A percentile compares a stretch with the other conserved stretches of the same genome.
phyloP scores from a whole-genome alignment of 2,329 filamentous ascomycete species.

The Aulographum hederae region DNA sequence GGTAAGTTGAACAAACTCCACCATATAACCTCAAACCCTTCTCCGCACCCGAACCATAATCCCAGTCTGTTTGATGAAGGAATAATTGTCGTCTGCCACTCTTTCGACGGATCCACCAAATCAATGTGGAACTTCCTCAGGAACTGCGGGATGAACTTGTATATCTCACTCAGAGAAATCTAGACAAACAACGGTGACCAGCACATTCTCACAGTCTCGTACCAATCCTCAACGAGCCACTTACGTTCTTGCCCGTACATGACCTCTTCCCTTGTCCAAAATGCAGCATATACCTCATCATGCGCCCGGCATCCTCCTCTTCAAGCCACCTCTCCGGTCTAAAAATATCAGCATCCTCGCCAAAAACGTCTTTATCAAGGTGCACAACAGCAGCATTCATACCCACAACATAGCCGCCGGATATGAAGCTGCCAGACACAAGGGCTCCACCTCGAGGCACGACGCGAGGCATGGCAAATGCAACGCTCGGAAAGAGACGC shows the following conservation, averaged over 20 bases:
- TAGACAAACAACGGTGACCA: too few relatives aligned
- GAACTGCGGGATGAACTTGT: slow-evolving; percentile 35
- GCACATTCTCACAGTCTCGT: too few relatives aligned
- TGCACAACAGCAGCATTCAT: slow-evolving; percentile 63
- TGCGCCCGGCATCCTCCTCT: slow-evolving; percentile 34
- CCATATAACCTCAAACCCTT: too few relatives aligned
- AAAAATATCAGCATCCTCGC: slow-evolving; percentile 45
- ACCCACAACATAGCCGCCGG: slow-evolving; percentile 55
- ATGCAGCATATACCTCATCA: slow-evolving; percentile 54
- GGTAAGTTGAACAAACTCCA: too few relatives aligned
- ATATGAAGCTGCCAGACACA: slow-evolving; percentile 43
- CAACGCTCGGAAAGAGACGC: slow-evolving; percentile 55
- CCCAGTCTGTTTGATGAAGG: too few relatives aligned
- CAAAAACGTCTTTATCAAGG: slow-evolving; percentile 48
- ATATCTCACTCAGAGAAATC: slow-evolving; percentile 30
- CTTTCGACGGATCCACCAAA: neutral
- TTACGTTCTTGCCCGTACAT: too few relatives aligned
- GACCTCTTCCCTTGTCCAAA: too few relatives aligned
- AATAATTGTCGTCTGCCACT: slow-evolving; percentile 1
- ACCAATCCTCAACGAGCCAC: too few relatives aligned
- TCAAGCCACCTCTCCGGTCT: slow-evolving; percentile 50
- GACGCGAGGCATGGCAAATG: slow-evolving; percentile 54
- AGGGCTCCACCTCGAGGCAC: slow-evolving; percentile 46
- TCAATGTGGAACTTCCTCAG: slow-evolving; percentile 42
- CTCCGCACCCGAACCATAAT: too few relatives aligned